Evolutionary conservation across 73 alveolate species (phyloP), one percentile per base, ranked within the genome.

Genomic region (Symbiodinium pilosum): DNA sequence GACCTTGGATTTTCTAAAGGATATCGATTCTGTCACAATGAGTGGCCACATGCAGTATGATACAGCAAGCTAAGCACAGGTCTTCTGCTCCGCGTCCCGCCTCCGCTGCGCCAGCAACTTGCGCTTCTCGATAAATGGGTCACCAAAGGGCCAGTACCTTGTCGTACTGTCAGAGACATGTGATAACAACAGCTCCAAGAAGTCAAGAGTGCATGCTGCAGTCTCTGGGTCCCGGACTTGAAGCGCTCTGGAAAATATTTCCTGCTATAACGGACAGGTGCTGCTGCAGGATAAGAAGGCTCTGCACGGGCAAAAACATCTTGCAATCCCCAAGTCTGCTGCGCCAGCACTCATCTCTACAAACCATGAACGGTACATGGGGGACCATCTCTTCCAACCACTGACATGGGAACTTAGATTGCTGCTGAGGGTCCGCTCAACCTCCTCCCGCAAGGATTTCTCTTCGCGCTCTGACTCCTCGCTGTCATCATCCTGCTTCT

Each of bases 131-230:
- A 91, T 91, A 77, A 91, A 91, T 2, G 97, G 97, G 44, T 91
- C 97, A 14, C 97, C 97, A 69, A 91, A 91, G 8, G 97, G 97
- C 97, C 97, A 91, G 54, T 91, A 71, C 97, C 97, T 91, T n/a
- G 16, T 36, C 44, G 21, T 2, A 47, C 36, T 43, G 11, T 20
- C 59, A 47, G 14, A 47, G 59, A 14, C 21, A 47, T 47, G 8
- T 39, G 34, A 75, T 28, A 59, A 83, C 36, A 38, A 40, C 11
- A 83, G 39, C 39, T 2, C 87, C 3, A 51, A 51, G 87, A 16
- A 9, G 40, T n/a, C 32, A 6, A 30, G 73, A 54, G 73, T 54
- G 59, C 43, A n/a, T 77, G 51, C 34, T 64, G 36, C 42, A 38
- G 3, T 2, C 38, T 40, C 87, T 41, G 47, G 71, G 97, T 54